Evolutionary conservation across 768 basidiomycete genomes (phyloP).

Genomic region (Vararia minispora): DNA sequence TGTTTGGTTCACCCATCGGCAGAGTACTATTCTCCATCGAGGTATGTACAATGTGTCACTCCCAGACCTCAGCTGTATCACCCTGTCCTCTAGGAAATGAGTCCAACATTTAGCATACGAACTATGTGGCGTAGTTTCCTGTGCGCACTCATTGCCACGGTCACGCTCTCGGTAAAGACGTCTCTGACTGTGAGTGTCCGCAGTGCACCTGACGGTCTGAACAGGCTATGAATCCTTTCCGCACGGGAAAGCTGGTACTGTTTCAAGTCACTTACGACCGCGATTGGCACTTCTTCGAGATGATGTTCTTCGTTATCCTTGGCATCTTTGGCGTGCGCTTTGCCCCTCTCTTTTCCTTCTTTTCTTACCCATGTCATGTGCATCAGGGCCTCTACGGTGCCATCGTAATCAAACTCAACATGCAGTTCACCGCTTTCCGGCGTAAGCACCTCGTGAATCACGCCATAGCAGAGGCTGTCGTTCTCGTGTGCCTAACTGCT

Average conservation of each 20-base stretch:
- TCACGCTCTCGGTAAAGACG: slow-evolving; percentile 73
- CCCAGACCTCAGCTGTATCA: not conserved
- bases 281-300: slow-evolving; percentile 99
- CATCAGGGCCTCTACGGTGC: slow-evolving; percentile 91
- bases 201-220: not conserved
- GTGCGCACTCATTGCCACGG: slow-evolving; percentile 93
- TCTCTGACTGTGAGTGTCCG: not conserved
- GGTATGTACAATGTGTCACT: slow-evolving; percentile 34
- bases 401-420: slow-evolving; percentile 92
- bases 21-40: slow-evolving; percentile 98
- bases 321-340: slow-evolving; percentile 85
- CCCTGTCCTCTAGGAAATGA: slow-evolving; percentile 79
- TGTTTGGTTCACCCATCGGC: slow-evolving; percentile 96
- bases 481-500: slow-evolving; percentile 79
- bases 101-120: slow-evolving; percentile 89
- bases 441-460: slow-evolving; percentile 78
- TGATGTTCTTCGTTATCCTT: slow-evolving; percentile 90
- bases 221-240: slow-evolving; percentile 96
- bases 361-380: not conserved
- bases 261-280: slow-evolving; percentile 97
- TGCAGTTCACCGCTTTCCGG: slow-evolving; percentile 91
- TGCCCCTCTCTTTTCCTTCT: not conserved
- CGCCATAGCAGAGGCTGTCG: slow-evolving; percentile 82
- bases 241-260: slow-evolving; percentile 93
- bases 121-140: slow-evolving; percentile 99